These are phyloP conservation scores for Manihot esculenta DNA, from an alignment of 441 rosid species.

Conservation along the genomic window DNA sequence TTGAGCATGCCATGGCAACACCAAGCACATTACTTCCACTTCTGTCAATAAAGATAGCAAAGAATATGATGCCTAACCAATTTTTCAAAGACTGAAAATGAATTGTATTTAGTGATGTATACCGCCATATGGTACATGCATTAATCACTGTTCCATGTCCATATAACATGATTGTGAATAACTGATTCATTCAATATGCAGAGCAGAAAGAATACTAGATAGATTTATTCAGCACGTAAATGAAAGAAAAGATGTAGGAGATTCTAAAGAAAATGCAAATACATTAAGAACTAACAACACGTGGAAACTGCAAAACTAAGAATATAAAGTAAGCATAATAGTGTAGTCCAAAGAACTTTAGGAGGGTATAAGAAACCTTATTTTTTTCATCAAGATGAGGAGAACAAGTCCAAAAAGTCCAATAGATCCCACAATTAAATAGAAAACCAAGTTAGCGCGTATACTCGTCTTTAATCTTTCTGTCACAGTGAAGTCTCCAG, in stretches of 20 bases:
- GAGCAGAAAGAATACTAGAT: no score
- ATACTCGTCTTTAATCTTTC: constrained; percentile 92
- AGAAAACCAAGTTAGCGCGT: constrained; percentile 86
- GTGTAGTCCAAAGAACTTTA: constrained; percentile 10
- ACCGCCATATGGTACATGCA: background rate
- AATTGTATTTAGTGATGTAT: background rate
- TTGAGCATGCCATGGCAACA: constrained; percentile 96
- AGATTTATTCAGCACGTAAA: background rate
- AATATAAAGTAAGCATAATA: constrained; percentile 3
- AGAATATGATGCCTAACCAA: constrained; percentile 13
- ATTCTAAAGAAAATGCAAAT: background rate
- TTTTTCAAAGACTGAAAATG: background rate
- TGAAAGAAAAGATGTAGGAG: background rate
- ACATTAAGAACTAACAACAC: constrained; percentile 10
- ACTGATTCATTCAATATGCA: no score
- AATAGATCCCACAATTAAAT: constrained; percentile 78
- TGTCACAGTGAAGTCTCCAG: constrained; percentile 86
- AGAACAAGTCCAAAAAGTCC: constrained; percentile 92
- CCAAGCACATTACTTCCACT: constrained; percentile 58
- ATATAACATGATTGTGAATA: background rate
- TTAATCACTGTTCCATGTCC: constrained; percentile 1
- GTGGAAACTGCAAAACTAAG: constrained; percentile 18
- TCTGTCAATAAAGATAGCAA: constrained; percentile 43
- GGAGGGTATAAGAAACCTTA: constrained; percentile 39
- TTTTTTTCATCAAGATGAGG: constrained; percentile 67